phyloP scores from a whole-genome alignment of 192 early-diverging fungal genomes.

The Coemansia furcata region DNA sequence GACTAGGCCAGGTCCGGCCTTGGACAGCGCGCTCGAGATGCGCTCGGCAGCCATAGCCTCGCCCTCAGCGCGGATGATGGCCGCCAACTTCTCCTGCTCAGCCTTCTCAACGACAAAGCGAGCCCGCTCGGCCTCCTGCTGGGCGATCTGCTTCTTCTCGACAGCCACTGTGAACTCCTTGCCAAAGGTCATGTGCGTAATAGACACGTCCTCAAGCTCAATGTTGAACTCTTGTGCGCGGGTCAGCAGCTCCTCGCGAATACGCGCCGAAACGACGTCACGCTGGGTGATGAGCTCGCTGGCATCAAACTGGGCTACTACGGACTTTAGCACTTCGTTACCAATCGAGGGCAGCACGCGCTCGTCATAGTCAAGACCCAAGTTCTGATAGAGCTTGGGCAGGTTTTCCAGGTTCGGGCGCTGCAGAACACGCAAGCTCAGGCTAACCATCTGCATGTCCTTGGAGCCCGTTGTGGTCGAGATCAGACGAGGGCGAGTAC shows the following conservation, averaged over 20 bases:
- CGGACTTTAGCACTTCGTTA: constrained; percentile 98
- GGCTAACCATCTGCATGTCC: constrained; percentile 98
- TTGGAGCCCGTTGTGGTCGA: constrained; percentile 98
- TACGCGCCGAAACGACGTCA: constrained; percentile 87
- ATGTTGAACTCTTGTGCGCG: constrained; percentile 95
- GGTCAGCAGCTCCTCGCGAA: constrained; percentile 89
- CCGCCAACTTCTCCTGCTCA: constrained; percentile 96
- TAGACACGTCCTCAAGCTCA: constrained; percentile 95
- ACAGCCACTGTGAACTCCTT: constrained; percentile 98
- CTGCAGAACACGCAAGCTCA: constrained; percentile 91
- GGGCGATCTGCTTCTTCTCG: constrained; percentile 98
- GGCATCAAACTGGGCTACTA: constrained; percentile 98
- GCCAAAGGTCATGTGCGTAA: constrained; percentile 98
- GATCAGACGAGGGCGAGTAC: constrained; percentile 94
- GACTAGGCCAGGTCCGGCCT: constrained; percentile 90
- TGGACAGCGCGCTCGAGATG: constrained; percentile 84
- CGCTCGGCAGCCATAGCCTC: constrained; percentile 90
- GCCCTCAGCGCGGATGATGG: constrained; percentile 97
- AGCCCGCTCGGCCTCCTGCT: constrained; percentile 99
- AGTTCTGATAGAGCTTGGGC: constrained; percentile 81
- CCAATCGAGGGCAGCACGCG: constrained; percentile 96
- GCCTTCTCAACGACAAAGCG: constrained; percentile 98
- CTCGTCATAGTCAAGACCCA: constrained; percentile 97
- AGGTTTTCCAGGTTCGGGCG: constrained; percentile 76
- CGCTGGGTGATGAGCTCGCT: constrained; percentile 98